These are phyloP conservation scores for Tuber magnatum DNA, from an alignment of 495 filamentous ascomycete genomes.

Conservation along the genomic window DNA sequence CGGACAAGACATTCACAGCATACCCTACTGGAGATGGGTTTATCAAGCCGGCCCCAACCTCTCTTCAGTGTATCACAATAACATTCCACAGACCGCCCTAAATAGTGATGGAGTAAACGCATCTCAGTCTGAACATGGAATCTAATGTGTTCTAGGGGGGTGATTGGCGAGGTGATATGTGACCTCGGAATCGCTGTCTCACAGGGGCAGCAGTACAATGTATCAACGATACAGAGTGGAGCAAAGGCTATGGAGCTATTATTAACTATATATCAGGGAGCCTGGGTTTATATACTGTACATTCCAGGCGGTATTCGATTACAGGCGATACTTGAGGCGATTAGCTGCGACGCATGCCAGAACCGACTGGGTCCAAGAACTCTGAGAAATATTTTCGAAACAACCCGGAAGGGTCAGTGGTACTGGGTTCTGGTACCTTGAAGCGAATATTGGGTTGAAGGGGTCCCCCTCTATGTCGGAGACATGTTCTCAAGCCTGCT, in stretches of 20 bases:
- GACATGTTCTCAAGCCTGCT: neutral
- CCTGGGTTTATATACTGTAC: neutral
- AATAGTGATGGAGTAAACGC: neutral
- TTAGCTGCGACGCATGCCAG: neutral
- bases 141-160: neutral
- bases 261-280: neutral
- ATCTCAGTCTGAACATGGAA: neutral
- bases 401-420: neutral
- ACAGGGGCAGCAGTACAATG: neutral
- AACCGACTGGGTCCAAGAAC: neutral
- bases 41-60: neutral
- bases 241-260: neutral
- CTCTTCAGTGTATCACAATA: neutral
- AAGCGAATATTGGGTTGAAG: neutral
- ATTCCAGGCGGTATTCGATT: neutral
- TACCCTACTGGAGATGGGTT: neutral
- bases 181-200: neutral
- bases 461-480: rapidly evolving
- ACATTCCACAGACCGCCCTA: neutral
- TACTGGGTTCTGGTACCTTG: neutral
- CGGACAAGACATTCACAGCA: neutral
- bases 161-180: neutral
- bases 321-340: neutral
- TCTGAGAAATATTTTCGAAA: neutral
- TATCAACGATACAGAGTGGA: neutral